Base-by-base conservation (phyloP, 148 eudicot species). In the Chenopodium formosanum region DNA sequence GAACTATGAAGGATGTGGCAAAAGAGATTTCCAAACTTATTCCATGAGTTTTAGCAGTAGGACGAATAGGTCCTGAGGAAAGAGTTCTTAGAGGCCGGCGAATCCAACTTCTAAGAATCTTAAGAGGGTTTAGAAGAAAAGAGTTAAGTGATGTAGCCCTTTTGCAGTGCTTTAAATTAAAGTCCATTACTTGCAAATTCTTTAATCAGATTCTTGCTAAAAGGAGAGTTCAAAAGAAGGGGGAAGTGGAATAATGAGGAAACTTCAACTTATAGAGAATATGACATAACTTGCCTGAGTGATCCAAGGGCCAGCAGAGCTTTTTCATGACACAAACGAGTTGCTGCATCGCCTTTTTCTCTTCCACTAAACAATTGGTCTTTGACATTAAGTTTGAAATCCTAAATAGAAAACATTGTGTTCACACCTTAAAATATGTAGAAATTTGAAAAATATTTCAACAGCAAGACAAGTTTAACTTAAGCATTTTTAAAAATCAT, bases 161-260 rank as follows among this genome's bases (percentile, higher is more conserved):
- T 87, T 80, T 79, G 73, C 50, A 37, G 75, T 86, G 88, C 87
- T 83, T 86, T 79, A 64, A 11, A 20, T 79, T 78, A 85, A 82
- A 68, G 80, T 23, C 29, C 60, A 81, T 82, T 85, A 60, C 79
- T 58, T 84, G 65, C 62, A 53, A 25, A 66, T 70, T 80, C 78
- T 83, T 88, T 78, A 66, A 76, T 80, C 64, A 67, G 76, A 65
- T 80, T 80, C 77, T 79, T 81, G 83, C 83, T 74, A 19, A 83
- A 85, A 85, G 82, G 77, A 80, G 70, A 37, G 69, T 52, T 37
- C 9, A 74, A 84, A 73, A 66, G 34, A 25, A 48, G 27, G 74
- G 53, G 22, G 73, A 80, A 56, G 74, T 50, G 66, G 79, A 82
- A 70, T 77, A 82, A 80, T 82, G 76, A 71, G 79, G 73, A 85